Percentiles rank a stretch among this genome's conserved stretches.
These are phyloP conservation scores for Salix exigua DNA, from an alignment of 345 rosid genomes.

Conservation along the genomic window DNA sequence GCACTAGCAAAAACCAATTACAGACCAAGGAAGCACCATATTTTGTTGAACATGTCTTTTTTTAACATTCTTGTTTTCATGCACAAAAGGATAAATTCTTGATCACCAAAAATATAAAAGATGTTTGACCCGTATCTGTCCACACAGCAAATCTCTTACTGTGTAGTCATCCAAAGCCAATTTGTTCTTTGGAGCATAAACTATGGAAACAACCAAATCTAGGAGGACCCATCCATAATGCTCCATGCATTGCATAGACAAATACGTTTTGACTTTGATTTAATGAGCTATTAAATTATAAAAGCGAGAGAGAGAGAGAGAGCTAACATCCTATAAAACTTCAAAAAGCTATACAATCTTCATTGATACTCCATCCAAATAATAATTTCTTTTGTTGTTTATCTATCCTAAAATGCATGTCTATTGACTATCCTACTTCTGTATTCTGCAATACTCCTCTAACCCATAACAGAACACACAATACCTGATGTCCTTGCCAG, in stretches of 20 bases:
- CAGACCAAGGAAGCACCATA: background rate
- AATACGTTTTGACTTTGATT: background rate
- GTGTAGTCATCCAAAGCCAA: conserved; percentile 78
- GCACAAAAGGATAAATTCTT: background rate
- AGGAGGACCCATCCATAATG: conserved; percentile 55
- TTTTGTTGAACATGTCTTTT: background rate
- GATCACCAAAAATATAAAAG: background rate
- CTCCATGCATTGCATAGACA: conserved; percentile 25
- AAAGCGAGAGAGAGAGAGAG: background rate
- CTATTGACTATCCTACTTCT: no score
- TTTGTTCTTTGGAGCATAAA: conserved; percentile 57
- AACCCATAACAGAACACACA: background rate
- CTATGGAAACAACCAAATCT: conserved; percentile 59
- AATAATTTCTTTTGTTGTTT: no score
- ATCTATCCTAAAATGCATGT: no score
- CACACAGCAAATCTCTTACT: conserved; percentile 52
- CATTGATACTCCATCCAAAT: no score
- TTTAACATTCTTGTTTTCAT: background rate
- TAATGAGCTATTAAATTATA: background rate
- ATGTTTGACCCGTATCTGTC: conserved; percentile 86
- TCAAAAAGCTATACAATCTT: no score
- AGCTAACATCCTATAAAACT: no score
- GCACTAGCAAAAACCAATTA: background rate
- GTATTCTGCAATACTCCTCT: background rate
- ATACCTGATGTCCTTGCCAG: background rate